Conservation (phyloP, 2,329 filamentous ascomycete species). For the Neurospora crassa region DNA sequence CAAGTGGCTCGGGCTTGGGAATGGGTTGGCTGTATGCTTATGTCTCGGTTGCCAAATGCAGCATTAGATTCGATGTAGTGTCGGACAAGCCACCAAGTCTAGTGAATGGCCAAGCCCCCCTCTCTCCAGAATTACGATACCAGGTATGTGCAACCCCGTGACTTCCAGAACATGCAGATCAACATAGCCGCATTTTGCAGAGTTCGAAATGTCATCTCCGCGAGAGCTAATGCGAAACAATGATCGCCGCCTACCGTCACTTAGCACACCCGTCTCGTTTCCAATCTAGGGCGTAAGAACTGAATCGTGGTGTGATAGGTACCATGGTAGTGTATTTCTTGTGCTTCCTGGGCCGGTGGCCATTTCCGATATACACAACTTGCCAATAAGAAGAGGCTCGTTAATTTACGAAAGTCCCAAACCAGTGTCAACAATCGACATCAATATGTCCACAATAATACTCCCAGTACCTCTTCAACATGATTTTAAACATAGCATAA, state of each 20-base stretch:
- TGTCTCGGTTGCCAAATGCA: not conserved
- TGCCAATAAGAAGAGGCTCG: not conserved
- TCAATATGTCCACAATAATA: not conserved
- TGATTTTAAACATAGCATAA: not conserved
- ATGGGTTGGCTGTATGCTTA: not conserved
- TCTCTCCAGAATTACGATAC: not conserved
- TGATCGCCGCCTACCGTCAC: not conserved
- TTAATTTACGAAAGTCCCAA: not conserved
- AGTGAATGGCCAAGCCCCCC: not conserved
- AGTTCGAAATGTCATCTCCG: not conserved
- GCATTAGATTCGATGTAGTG: not conserved
- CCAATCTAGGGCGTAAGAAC: not conserved
- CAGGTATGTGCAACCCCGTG: not conserved
- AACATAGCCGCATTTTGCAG: not conserved
- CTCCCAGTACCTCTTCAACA: not conserved
- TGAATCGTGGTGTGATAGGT: not conserved
- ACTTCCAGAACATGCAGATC: not conserved
- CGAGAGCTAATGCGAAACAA: not conserved
- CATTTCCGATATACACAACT: not conserved
- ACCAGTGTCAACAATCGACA: not conserved
- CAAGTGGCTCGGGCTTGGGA: not conserved
- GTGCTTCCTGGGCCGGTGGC: not conserved
- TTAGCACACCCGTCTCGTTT: not conserved
- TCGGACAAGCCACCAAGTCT: not conserved
- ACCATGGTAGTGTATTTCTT: not conserved